Evolutionary conservation across 495 filamentous ascomycete genomes (phyloP), one percentile per base, ranked within the genome.

Genomic region (Cairneyella variabilis): DNA sequence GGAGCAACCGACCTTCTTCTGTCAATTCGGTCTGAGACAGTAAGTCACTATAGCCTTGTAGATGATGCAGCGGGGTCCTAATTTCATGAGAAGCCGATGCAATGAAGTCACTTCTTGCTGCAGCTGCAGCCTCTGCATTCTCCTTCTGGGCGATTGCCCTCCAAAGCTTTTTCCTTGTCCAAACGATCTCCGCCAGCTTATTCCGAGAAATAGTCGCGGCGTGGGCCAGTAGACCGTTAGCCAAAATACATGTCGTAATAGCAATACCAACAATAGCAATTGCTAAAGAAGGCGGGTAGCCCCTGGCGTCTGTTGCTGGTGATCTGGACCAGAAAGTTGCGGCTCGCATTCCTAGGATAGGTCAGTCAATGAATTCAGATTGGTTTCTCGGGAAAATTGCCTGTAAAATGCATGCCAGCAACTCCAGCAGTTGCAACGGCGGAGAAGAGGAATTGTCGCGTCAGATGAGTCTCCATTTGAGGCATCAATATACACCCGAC

Each of bases 21-120:
- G 56, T 65, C 34, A 65, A 55, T 40, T 65, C 56, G 1, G 62
- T 62, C 32, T 55, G 56, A 3, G 62, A 59, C 7, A 65, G 54
- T 41, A 65, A 51, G 34, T 65, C 62, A 25, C 59, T 58, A 25
- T 65, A 65, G 3, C 62, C 62, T 34, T 65, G 59, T 3, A 65
- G 56, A 43, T 65, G 62, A 56, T 65, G 62, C 3, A 65, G 53
- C n/a, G 62, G 62, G 32, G 62, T 65, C n/a, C 62, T 43, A 48
- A 65, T 65, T 39, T 65, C 62, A 46, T 65, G 62, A 43, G 59
- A 62, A 50, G 62, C 62, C 3, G 59, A 62, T 10, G 62, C 62
- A 47, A 65, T 65, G 32, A 62, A 65, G 30, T 62, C 62, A 34
- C 56, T 65, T 45, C 59, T 51, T 1, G 59, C 53, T 14, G 56